Percentiles rank a stretch among this genome's conserved stretches.
Conservation (phyloP, 2,329 filamentous ascomycete genomes). For the Alternaria sp. region DNA sequence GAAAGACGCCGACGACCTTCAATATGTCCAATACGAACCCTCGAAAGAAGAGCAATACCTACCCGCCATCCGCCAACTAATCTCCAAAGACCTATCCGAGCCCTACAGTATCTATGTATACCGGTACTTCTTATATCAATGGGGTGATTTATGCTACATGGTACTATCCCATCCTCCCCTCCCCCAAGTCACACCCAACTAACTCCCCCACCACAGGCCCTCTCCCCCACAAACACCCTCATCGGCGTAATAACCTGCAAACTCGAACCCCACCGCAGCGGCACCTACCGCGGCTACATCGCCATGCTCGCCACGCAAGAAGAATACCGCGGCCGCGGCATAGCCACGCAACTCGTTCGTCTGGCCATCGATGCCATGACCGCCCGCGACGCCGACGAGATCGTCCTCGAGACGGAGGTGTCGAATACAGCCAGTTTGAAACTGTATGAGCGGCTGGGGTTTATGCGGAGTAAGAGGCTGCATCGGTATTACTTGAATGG, state of each 20-base stretch:
- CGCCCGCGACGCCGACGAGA: constrained; percentile 82
- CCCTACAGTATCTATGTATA: constrained; percentile 99
- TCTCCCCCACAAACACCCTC: constrained; percentile 59
- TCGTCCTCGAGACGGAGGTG: constrained; percentile 95
- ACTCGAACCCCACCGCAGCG: constrained; percentile 85
- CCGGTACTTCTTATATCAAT: constrained; percentile 96
- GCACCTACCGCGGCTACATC: constrained; percentile 91
- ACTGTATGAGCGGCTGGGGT: constrained; percentile 90
- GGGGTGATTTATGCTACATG: constrained; percentile 97
- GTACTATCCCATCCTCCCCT: too few relatives aligned
- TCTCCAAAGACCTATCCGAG: constrained; percentile 95
- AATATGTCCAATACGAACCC: constrained; percentile 66
- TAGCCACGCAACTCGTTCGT: constrained; percentile 85
- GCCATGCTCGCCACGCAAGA: constrained; percentile 96
- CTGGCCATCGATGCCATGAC: constrained; percentile 92
- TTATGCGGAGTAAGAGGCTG: constrained; percentile 87
- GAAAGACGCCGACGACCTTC: constrained; percentile 48
- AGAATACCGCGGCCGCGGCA: constrained; percentile 79
- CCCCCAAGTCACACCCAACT: too few relatives aligned
- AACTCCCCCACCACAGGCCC: constrained; percentile 33
- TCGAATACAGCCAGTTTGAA: constrained; percentile 89
- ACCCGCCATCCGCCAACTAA: constrained; percentile 86
- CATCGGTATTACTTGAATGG: constrained; percentile 97
- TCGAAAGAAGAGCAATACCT: constrained; percentile 71
- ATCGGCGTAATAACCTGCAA: constrained; percentile 95